Base-by-base conservation (phyloP, 2,329 filamentous ascomycete species). In the Beauveria caledonica region DNA sequence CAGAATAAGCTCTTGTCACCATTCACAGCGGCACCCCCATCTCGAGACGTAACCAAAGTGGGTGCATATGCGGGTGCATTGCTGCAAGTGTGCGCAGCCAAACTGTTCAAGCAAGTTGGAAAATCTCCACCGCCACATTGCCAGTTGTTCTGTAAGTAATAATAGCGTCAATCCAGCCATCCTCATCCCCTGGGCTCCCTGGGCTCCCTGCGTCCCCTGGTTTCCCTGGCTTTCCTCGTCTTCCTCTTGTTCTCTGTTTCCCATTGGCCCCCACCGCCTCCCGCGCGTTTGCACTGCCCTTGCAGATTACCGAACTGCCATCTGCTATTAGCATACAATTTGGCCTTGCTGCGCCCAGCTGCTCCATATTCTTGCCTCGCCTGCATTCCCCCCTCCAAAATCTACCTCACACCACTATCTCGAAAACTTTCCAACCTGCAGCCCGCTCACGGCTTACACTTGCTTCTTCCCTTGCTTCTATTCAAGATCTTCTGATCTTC, bases 111-210 rank as follows among this genome's bases (percentile, higher is more conserved):
- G 11, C 56, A 52, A 59, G 48, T 59, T 40, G 36, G 42, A 59
- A 58, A 59, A 59, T 59, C 56, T 51, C 56, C 56, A 59, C 56
- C 56, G 56, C 56, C 56, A 59, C 56, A 49, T 59, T 52, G n/a
- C 36, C 36, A 17, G 48, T 51, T 39, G 36, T 52, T 27, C 39
- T 59, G 56, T 59, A 59, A 59, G 56, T 59, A 59, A 59, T 59
- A 59, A 59, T 52, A 52, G 48, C 36, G 56, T 44, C 45, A 39
- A 25, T 52, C 53, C 46, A 58, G 54, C 33, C 55, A 58, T 59
- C 48, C 25, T 51, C 48, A 33, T 52, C 45, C 48, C 39, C 48
- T 29, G 56, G 33, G 11, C 15, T 36, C 33, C 33, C 11, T 15
- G 11, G 2, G 0, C 15, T 36, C 33, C 29, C 29, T 33, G 29